Evolutionary conservation across 2,329 filamentous ascomycete genomes (phyloP).

Genomic region (Diaporthe sp.): DNA sequence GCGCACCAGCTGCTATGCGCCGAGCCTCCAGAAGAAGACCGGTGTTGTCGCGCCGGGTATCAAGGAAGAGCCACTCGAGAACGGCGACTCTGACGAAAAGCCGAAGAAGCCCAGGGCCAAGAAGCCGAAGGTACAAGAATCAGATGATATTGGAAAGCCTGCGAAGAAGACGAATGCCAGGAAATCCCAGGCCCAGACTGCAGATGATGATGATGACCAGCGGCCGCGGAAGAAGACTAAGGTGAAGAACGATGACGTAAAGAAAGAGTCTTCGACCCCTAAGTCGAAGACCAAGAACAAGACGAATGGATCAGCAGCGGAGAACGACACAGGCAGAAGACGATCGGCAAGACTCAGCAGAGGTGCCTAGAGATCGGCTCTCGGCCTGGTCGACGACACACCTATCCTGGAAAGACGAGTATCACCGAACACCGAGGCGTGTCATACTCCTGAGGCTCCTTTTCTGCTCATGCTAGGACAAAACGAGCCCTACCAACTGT

Average conservation of each 20-base stretch:
- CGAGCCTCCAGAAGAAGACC: conserved; percentile 86
- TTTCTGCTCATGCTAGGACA: neutral
- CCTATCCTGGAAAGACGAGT: neutral
- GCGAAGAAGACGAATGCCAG: conserved; percentile 40
- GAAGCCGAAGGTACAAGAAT: conserved; percentile 44
- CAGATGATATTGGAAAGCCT: conserved; percentile 45
- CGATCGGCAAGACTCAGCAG: conserved; percentile 50
- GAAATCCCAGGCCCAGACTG: conserved; percentile 43
- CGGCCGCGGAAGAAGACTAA: conserved; percentile 45
- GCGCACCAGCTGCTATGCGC: conserved; percentile 90
- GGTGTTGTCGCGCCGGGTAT: conserved; percentile 58
- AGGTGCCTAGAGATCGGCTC: conserved; percentile 30
- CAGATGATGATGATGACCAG: conserved; percentile 46
- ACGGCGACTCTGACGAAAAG: conserved; percentile 48
- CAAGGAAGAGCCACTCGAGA: conserved; percentile 59
- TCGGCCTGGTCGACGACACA: neutral
- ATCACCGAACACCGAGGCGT: neutral
- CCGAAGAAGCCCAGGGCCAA: conserved; percentile 44
- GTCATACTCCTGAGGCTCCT: neutral
- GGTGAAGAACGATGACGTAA: conserved; percentile 48
- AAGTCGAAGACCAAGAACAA: conserved; percentile 32
- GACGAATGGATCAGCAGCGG: conserved; percentile 37
- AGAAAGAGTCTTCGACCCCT: conserved; percentile 32
- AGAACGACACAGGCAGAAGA: conserved; percentile 40
- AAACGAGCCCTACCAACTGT: neutral